Base-by-base conservation (phyloP, 345 rosid species). In the Euphorbia tirucalli region DNA sequence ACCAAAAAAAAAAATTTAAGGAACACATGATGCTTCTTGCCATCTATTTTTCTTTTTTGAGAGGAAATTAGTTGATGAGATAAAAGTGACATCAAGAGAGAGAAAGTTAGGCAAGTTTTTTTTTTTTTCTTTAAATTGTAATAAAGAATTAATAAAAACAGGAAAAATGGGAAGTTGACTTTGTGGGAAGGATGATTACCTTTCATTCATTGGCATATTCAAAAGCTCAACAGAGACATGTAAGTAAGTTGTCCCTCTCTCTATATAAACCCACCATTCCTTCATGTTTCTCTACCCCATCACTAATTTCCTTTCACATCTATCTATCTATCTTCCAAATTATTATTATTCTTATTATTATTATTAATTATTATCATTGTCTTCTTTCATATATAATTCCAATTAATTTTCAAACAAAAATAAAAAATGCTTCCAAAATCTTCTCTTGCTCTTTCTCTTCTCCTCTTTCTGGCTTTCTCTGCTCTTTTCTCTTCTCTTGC, bases 61-160 rank as follows among this genome's bases (percentile, higher is more conserved):
- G 74, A 56, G 39, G 60, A 62, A 71, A 61, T 66, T 22, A 52
- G 66, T 28, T 28, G 66, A 21, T 66, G 74, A 61, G 24, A 63
- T 63, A 70, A 83, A 62, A 72, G 67, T 64, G 79, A 76, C 77
- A 54, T 35, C 27, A 32, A 15, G 14, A 73, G 62, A 55, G 55
- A 71, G 28, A 65, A 65, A 68, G 78, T 71, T 78, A 54, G 83
- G 81, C 79, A 59, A 69, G 84, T 79, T 80, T 79, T 80, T 80
- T 79, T 61, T 79, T 79, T 63, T 25, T n/a, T n/a, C n/a, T n/a
- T n/a, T n/a, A n/a, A n/a, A n/a, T n/a, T n/a, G n/a, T n/a, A n/a
- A n/a, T n/a, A n/a, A 67, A 67, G 65, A 73, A 31, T 22, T 8
- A 41, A 35, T 35, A 67, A 25, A 59, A 48, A 49, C 48, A 60